Percentiles rank a stretch among this genome's conserved stretches.
These are phyloP conservation scores for Fusarium lateritium DNA, from an alignment of 2,329 filamentous ascomycete genomes.

Conservation along the genomic window DNA sequence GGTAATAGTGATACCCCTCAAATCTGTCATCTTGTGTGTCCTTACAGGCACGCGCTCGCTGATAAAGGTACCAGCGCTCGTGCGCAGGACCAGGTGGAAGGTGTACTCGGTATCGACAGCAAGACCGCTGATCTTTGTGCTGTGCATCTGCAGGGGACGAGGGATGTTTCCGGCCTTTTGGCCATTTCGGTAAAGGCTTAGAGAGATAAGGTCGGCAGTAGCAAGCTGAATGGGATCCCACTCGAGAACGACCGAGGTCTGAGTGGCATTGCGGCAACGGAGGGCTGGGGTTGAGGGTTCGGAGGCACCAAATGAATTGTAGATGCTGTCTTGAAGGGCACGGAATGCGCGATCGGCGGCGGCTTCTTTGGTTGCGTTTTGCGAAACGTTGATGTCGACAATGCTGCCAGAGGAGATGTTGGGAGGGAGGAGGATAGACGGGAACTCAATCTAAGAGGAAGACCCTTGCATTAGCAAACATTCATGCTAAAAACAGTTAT, in stretches of 20 bases:
- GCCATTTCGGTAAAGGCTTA: constrained; percentile 94
- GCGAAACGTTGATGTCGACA: constrained; percentile 95
- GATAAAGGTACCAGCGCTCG: constrained; percentile 87
- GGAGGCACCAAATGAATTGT: constrained; percentile 84
- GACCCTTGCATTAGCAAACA: constrained; percentile 40
- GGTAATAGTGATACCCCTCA: constrained; percentile 95
- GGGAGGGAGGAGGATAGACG: constrained; percentile 94
- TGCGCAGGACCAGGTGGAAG: constrained; percentile 93
- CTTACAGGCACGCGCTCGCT: constrained; percentile 88
- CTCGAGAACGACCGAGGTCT: constrained; percentile 98
- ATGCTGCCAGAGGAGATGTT: constrained; percentile 97
- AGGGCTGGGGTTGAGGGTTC: constrained; percentile 84
- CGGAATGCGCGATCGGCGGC: constrained; percentile 83
- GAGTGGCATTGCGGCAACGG: constrained; percentile 95
- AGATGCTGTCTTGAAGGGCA: constrained; percentile 90
- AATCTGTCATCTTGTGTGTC: constrained; percentile 98
- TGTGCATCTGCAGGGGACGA: constrained; percentile 86
- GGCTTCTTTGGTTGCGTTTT: constrained; percentile 85
- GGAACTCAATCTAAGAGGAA: constrained; percentile 88
- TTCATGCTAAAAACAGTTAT: not conserved
- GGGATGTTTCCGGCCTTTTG: constrained; percentile 97
- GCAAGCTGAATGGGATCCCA: constrained; percentile 97
- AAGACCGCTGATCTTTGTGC: constrained; percentile 96
- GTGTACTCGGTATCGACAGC: constrained; percentile 97
- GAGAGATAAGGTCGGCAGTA: constrained; percentile 89